Conservation (phyloP, 257 asterid genomes). For the Nicotiana sylvestris region DNA sequence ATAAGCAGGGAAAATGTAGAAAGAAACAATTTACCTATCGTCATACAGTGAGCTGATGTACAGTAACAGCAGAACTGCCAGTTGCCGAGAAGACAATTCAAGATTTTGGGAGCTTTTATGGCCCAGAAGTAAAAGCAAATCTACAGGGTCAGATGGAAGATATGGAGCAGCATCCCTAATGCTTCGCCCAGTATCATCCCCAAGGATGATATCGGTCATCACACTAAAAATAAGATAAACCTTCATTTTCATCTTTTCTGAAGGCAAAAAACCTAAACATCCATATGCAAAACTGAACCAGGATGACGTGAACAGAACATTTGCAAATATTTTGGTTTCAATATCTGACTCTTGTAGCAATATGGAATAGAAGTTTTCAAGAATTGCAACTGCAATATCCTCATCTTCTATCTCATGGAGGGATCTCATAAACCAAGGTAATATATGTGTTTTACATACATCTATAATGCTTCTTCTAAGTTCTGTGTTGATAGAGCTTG, state of each 20-base stretch:
- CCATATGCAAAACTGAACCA: constrained; percentile 86
- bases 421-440: constrained; percentile 72
- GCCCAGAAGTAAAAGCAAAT: constrained; percentile 82
- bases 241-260: constrained; percentile 59
- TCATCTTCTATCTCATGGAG: constrained; percentile 65
- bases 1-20: constrained; percentile 2
- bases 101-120: constrained; percentile 62
- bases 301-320: constrained; percentile 57
- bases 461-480: constrained; percentile 40
- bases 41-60: constrained; percentile 69
- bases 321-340: constrained; percentile 50
- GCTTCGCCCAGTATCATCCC: constrained; percentile 59
- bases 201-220: constrained; percentile 57
- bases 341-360: constrained; percentile 46
- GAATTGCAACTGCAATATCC: constrained; percentile 60
- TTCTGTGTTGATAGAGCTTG: constrained; percentile 34
- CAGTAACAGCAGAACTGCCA: constrained; percentile 65
- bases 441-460: constrained; percentile 43
- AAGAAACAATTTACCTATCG: constrained; percentile 55
- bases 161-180: constrained; percentile 58
- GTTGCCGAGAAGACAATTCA: constrained; percentile 59
- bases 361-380: constrained; percentile 66
- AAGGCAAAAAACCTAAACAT: constrained; percentile 81
- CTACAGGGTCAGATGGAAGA: constrained; percentile 85
- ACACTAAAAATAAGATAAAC: constrained; percentile 65